phyloP scores from a whole-genome alignment of 2,329 filamentous ascomycete genomes.

The Fusarium oligoseptatum region DNA sequence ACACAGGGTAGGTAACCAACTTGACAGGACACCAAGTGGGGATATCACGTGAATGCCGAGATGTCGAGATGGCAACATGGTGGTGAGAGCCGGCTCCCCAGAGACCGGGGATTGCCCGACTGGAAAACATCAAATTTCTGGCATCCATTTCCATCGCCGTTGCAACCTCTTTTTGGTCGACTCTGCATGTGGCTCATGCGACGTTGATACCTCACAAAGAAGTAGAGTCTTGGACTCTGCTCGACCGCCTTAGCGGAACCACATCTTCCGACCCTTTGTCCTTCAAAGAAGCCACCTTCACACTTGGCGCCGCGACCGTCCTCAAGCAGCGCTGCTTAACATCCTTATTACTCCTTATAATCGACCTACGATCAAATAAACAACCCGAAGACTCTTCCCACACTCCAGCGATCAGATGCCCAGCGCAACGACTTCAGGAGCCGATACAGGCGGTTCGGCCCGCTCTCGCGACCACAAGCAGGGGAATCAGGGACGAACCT shows the following conservation, averaged over 20 bases:
- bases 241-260: neutral
- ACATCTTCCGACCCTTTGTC: slow-evolving; percentile 5
- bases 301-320: slow-evolving; percentile 25
- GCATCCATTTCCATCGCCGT: slow-evolving; percentile 36
- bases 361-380: slow-evolving; percentile 15
- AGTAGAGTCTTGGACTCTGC: slow-evolving; percentile 1
- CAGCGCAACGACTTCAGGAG: slow-evolving; percentile 67
- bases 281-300: slow-evolving; percentile 40
- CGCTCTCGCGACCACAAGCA: slow-evolving; percentile 78
- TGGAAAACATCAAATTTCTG: slow-evolving; percentile 40
- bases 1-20: slow-evolving; percentile 26
- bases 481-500: slow-evolving; percentile 81
- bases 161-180: slow-evolving; percentile 8
- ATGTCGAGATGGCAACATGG: slow-evolving; percentile 30
- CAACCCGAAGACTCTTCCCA: neutral
- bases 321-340: slow-evolving; percentile 14
- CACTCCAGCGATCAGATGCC: slow-evolving; percentile 46
- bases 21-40: slow-evolving; percentile 10
- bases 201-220: slow-evolving; percentile 7
- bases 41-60: slow-evolving; percentile 40
- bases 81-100: slow-evolving; percentile 23
- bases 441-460: slow-evolving; percentile 62
- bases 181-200: slow-evolving; percentile 24
- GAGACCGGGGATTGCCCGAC: slow-evolving; percentile 36
- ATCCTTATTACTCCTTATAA: neutral